These are phyloP conservation scores for Coniochaeta ligniaria DNA, from an alignment of 2,329 filamentous ascomycete genomes.

Conservation along the genomic window DNA sequence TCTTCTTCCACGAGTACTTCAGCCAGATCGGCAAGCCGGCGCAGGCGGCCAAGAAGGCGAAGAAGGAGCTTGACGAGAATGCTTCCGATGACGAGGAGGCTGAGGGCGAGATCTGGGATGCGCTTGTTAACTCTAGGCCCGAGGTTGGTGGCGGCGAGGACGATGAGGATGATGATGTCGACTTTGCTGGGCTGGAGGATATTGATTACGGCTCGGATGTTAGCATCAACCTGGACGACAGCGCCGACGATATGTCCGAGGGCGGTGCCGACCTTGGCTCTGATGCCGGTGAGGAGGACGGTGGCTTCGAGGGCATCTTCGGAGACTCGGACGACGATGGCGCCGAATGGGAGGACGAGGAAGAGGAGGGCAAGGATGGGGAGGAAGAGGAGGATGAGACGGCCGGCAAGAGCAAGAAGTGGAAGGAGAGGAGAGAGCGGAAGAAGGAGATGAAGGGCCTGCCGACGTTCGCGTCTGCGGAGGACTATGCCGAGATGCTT, in stretches of 20 bases:
- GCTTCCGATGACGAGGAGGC: slow-evolving; percentile 43
- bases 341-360: slow-evolving; percentile 30
- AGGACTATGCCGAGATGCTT: slow-evolving; percentile 87
- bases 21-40: slow-evolving; percentile 58
- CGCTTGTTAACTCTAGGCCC: slow-evolving; percentile 23
- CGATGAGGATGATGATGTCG: slow-evolving; percentile 39
- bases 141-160: slow-evolving; percentile 39
- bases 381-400: slow-evolving; percentile 33
- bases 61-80: slow-evolving; percentile 69
- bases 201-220: slow-evolving; percentile 29
- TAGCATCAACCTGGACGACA: slow-evolving; percentile 10
- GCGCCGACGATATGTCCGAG: slow-evolving; percentile 25
- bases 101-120: slow-evolving; percentile 27
- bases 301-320: slow-evolving; percentile 30
- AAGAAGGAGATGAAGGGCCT: slow-evolving; percentile 81
- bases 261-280: slow-evolving; percentile 27
- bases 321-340: slow-evolving; percentile 27
- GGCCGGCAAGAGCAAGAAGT: slow-evolving; percentile 41
- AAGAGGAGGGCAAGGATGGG: slow-evolving; percentile 29
- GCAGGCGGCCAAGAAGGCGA: slow-evolving; percentile 48
- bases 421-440: slow-evolving; percentile 69
- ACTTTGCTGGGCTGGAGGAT: slow-evolving; percentile 38
- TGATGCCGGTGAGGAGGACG: slow-evolving; percentile 19
- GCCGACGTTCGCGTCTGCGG: slow-evolving; percentile 86
- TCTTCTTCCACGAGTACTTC: slow-evolving; percentile 99